Percentiles rank a stretch among this genome's conserved stretches.
Conservation (phyloP, 176 grass and related monocot genomes). For the Raddia distichophylla region DNA sequence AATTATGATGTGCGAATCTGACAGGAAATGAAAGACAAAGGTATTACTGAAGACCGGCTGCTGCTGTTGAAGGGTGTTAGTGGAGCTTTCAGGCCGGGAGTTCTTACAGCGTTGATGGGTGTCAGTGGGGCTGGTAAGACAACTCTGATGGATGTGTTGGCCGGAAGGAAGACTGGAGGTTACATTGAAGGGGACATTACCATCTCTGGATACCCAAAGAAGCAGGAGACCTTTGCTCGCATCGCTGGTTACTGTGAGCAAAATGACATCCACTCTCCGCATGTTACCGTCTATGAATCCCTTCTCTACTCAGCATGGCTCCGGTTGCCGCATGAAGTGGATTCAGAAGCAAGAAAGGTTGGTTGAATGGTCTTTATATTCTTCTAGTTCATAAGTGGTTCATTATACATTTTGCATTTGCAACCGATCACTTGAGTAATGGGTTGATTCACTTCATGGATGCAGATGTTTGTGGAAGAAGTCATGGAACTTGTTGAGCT, state of each 20-base stretch:
- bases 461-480: constrained; percentile 90
- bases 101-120: constrained; percentile 94
- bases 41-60: constrained; percentile 64
- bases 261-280: constrained; percentile 94
- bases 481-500: constrained; percentile 92
- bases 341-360: constrained; percentile 80
- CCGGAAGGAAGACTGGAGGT: constrained; percentile 84
- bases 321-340: constrained; percentile 72
- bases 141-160: constrained; percentile 95
- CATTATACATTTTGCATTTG: constrained; percentile 8
- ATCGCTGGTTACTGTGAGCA: constrained; percentile 96
- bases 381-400: neutral
- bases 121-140: constrained; percentile 94
- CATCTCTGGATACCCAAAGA: constrained; percentile 95
- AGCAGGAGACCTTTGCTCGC: constrained; percentile 92
- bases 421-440: neutral
- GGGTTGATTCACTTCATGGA: constrained; percentile 20
- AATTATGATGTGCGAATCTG: constrained; percentile 16
- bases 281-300: constrained; percentile 94
- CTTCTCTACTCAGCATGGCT: constrained; percentile 97
- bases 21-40: constrained; percentile 92
- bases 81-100: constrained; percentile 90
- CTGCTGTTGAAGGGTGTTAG: constrained; percentile 83
- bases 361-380: constrained; percentile 4
- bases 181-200: constrained; percentile 83